Base-by-base conservation (phyloP, 75 land plant species). In the Picea sitchensis region DNA sequence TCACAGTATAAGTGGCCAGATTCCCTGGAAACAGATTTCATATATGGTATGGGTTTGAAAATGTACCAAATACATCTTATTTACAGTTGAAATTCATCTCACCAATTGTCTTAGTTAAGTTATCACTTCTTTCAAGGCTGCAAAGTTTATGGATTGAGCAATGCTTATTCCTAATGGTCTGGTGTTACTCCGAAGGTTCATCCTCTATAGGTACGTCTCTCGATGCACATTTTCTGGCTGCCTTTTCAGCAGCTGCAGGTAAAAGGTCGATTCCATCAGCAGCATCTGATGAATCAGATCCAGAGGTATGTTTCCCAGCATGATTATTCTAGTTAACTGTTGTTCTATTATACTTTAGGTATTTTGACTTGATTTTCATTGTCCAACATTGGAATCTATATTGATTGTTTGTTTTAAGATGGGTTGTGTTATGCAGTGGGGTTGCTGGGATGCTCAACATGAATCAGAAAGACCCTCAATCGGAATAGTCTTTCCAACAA, bases 161-260 rank as follows among this genome's bases (percentile, higher is more conserved):
- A 38, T 69, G 32, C 21, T 47, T 38, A 21, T 18, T 69, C 11
- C 21, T 38, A 69, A 41, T 7, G 1, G 4, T 69, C 41, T 20
- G 5, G 34, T 54, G 51, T 30, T 82, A 6, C 31, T 80, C 2
- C 62, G 7, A 83, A 94, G 96, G 92, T 59, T 79, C 94, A 73
- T 94, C 97, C 57, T 92, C 97, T 58, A 85, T 94, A 86, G 97
- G 97, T 4, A 86, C 91, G 56, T 88, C 97, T 23, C 82, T 94
- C 36, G 82, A 82, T 88, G 78, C 97, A 76, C 76, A 84, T 36
- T 94, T 92, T 80, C 61, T 94, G 34, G 92, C 97, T 74, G 85
- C 97, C 59, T 94, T 94, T 81, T 76, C 97, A 62, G 87, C 94
- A 73, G 94, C 97, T 38, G 79, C 90, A 73, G 97, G 97, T 17